These are phyloP conservation scores for Colletotrichum eremochloae DNA, from an alignment of 2,329 filamentous ascomycete species.

Conservation along the genomic window DNA sequence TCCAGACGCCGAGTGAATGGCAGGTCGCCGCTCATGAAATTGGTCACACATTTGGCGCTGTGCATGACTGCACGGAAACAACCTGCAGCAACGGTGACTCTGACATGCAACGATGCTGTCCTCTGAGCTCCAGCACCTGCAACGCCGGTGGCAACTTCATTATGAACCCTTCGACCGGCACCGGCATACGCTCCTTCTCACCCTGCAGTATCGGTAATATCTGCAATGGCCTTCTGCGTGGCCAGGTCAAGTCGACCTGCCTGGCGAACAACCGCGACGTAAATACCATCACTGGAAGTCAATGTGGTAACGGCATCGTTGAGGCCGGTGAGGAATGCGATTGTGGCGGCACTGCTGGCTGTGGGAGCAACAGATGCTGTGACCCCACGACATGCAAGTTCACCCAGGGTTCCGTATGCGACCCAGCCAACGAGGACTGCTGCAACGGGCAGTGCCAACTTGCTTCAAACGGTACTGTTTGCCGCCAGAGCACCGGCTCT, in stretches of 20 bases:
- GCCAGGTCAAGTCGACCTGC: constrained; percentile 81
- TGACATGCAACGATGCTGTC: constrained; percentile 78
- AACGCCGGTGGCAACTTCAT: constrained; percentile 85
- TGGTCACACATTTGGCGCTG: constrained; percentile 94
- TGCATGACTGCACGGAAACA: constrained; percentile 86
- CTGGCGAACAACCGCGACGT: constrained; percentile 89
- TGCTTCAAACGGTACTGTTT: constrained; percentile 77
- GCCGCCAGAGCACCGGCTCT: constrained; percentile 80
- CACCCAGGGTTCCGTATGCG: constrained; percentile 80
- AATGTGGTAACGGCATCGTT: constrained; percentile 97
- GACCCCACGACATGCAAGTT: constrained; percentile 90
- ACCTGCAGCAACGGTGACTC: constrained; percentile 74
- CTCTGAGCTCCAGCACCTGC: constrained; percentile 75
- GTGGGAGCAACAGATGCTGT: constrained; percentile 84
- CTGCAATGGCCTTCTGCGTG: constrained; percentile 84
- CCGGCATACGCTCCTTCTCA: constrained; percentile 83
- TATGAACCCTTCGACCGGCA: constrained; percentile 92
- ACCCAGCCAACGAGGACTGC: constrained; percentile 85
- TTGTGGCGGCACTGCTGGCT: constrained; percentile 83
- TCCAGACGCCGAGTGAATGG: constrained; percentile 88
- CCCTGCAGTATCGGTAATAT: constrained; percentile 93
- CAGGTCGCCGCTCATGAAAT: constrained; percentile 96
- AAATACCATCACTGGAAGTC: constrained; percentile 82
- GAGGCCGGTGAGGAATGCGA: constrained; percentile 93
- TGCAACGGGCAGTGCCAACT: constrained; percentile 78